phyloP scores from a whole-genome alignment of 129 eudicot species.

The Chrysanthemum makinoi region DNA sequence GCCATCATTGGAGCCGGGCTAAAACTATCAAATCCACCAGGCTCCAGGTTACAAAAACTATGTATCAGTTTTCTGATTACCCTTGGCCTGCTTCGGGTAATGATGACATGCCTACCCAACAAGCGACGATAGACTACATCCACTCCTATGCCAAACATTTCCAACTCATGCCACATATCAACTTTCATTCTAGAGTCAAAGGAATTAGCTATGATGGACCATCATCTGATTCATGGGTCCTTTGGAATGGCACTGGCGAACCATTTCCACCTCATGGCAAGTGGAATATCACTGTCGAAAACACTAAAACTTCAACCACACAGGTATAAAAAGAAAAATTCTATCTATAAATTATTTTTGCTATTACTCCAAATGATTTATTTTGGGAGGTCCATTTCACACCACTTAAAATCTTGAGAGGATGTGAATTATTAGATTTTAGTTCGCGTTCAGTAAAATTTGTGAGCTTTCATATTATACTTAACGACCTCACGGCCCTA shows the following conservation, averaged over 20 bases:
- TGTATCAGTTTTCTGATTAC: slow-evolving; percentile 5
- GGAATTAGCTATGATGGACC: slow-evolving; percentile 8
- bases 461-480: no score
- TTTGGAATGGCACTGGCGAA: slow-evolving; percentile 8
- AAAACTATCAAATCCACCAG: slow-evolving; percentile 6
- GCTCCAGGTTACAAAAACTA: not conserved
- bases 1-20: slow-evolving; percentile 9
- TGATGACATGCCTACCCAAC: slow-evolving; percentile 6
- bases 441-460: no score
- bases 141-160: not conserved
- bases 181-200: not conserved
- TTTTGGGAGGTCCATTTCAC: no score
- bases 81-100: not conserved
- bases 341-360: no score
- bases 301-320: not conserved
- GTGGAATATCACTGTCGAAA: not conserved
- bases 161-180: not conserved
- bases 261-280: slow-evolving; percentile 8
- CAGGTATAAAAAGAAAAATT: not conserved
- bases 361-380: no score
- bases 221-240: not conserved
- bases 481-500: no score
- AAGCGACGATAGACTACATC: slow-evolving; percentile 5
- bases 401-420: no score
- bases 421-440: no score